phyloP scores from a whole-genome alignment of 2,329 filamentous ascomycete genomes.

The Colletotrichum tanaceti region DNA sequence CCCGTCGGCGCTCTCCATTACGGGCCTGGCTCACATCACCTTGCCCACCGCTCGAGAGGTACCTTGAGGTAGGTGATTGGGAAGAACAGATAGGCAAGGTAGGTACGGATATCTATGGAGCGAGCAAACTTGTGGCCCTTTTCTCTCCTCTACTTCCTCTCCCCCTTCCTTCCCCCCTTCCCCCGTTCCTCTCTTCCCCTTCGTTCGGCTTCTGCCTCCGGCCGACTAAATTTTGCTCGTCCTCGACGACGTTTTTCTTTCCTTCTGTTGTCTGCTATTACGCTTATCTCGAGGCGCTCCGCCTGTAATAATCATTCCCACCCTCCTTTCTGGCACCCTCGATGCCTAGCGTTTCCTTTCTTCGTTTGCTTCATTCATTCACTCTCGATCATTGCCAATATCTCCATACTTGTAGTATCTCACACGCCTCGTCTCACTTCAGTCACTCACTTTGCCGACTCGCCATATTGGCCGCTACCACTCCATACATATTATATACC shows the following conservation, averaged over 20 bases:
- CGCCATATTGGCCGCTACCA: neutral
- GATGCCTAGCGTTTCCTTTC: constrained; percentile 20
- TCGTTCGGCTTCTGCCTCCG: constrained; percentile 9
- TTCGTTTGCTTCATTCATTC: constrained; percentile 27
- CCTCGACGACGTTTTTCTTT: constrained; percentile 29
- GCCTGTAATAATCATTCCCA: constrained; percentile 12
- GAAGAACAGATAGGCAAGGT: neutral
- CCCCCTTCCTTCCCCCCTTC: constrained; percentile 31
- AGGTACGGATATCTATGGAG: neutral
- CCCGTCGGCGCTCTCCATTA: constrained; percentile 15
- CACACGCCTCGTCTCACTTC: constrained; percentile 14
- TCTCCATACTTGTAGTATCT: constrained; percentile 25
- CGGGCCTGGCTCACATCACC: constrained; percentile 26
- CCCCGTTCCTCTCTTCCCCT: constrained; percentile 27
- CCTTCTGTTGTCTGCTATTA: constrained; percentile 8
- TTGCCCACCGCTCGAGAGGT: constrained; percentile 22
- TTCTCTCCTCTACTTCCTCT: constrained; percentile 31
- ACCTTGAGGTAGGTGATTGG: constrained; percentile 22
- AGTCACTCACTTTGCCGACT: constrained; percentile 25
- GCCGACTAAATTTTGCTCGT: constrained; percentile 19
- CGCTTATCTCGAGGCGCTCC: neutral
- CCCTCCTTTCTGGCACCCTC: constrained; percentile 25
- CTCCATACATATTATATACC: neutral
- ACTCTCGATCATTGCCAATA: constrained; percentile 2
- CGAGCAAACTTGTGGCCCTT: constrained; percentile 12